phyloP scores from a whole-genome alignment of 2,329 filamentous ascomycete species.

The Ophiosphaerella herpotricha region DNA sequence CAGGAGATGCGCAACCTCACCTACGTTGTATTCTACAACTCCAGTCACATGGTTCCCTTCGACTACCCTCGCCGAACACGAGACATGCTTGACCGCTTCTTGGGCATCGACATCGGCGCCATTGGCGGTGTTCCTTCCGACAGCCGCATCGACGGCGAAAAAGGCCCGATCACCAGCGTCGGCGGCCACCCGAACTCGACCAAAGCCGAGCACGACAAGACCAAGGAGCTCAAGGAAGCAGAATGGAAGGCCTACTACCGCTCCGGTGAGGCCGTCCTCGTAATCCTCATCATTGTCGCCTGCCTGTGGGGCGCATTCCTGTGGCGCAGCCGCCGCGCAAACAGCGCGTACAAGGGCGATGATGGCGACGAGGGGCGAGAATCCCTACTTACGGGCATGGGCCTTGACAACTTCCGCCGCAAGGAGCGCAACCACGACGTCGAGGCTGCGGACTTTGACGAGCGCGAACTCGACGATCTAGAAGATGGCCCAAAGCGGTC shows the following conservation, averaged over 20 bases:
- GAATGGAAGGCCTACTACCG: constrained; percentile 89
- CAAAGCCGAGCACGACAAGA: constrained; percentile 67
- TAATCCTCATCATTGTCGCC: constrained; percentile 77
- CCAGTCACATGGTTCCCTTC: constrained; percentile 97
- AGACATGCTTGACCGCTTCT: constrained; percentile 97
- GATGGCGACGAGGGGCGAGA: constrained; percentile 50
- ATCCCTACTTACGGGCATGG: constrained; percentile 50
- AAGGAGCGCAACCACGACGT: constrained; percentile 55
- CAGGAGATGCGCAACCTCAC: constrained; percentile 94
- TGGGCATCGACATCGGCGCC: constrained; percentile 85
- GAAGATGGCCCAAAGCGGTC: constrained; percentile 36
- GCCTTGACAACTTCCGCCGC: constrained; percentile 53
- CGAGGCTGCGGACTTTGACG: constrained; percentile 66
- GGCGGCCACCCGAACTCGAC: constrained; percentile 74
- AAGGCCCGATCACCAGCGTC: constrained; percentile 76
- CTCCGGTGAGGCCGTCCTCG: constrained; percentile 82
- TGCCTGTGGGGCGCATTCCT: constrained; percentile 74
- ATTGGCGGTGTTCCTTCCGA: constrained; percentile 82
- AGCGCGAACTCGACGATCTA: constrained; percentile 63
- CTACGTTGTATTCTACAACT: constrained; percentile 93
- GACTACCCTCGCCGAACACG: constrained; percentile 84
- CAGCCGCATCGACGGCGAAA: constrained; percentile 83
- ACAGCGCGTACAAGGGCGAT: constrained; percentile 52
- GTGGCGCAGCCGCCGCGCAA: constrained; percentile 55
- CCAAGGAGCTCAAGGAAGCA: constrained; percentile 77